A percentile compares a stretch with the other conserved stretches of the same genome.
Evolutionary conservation across 768 basidiomycete species (phyloP).

Genomic region (Suillus sp.): DNA sequence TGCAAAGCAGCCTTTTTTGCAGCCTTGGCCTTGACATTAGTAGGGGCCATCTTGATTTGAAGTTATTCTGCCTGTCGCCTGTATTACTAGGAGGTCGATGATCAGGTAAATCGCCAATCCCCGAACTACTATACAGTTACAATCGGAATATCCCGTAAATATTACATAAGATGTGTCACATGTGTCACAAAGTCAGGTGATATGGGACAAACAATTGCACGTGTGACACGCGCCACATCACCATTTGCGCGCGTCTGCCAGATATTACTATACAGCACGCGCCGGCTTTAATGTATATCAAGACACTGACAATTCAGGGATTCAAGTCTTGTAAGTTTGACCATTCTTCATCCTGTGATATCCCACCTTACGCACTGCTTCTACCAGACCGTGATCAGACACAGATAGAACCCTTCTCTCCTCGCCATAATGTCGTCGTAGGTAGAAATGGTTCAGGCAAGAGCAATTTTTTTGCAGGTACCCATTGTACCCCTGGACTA

Average conservation of each 20-base stretch:
- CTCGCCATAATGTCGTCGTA: slow-evolving; percentile 94
- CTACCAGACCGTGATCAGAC: slow-evolving; percentile 79
- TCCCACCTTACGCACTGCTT: slow-evolving; percentile 13
- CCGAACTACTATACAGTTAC: slow-evolving; percentile 4
- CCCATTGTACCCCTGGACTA: slow-evolving; percentile 25
- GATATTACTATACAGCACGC: neutral
- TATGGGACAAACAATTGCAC: neutral
- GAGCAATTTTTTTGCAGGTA: slow-evolving; percentile 97
- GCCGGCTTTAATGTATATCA: slow-evolving; percentile 72
- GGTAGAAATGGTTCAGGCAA: slow-evolving; percentile 98
- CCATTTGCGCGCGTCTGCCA: neutral
- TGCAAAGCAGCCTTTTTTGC: slow-evolving; percentile 97
- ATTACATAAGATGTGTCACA: neutral
- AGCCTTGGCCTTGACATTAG: slow-evolving; percentile 77
- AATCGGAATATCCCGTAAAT: neutral
- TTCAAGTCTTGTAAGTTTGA: slow-evolving; percentile 91
- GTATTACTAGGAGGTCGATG: neutral
- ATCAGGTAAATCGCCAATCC: neutral
- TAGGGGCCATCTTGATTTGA: slow-evolving; percentile 16
- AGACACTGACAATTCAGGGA: slow-evolving; percentile 88
- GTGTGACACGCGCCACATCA: slow-evolving; percentile 1
- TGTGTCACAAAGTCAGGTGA: neutral
- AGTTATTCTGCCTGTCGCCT: slow-evolving; percentile 6
- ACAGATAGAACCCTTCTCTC: slow-evolving; percentile 92
- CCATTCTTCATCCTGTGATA: neutral